Percentiles rank a stretch among this genome's conserved stretches.
Conservation (phyloP, 2,329 filamentous ascomycete species). For the Drechslera avenae region DNA sequence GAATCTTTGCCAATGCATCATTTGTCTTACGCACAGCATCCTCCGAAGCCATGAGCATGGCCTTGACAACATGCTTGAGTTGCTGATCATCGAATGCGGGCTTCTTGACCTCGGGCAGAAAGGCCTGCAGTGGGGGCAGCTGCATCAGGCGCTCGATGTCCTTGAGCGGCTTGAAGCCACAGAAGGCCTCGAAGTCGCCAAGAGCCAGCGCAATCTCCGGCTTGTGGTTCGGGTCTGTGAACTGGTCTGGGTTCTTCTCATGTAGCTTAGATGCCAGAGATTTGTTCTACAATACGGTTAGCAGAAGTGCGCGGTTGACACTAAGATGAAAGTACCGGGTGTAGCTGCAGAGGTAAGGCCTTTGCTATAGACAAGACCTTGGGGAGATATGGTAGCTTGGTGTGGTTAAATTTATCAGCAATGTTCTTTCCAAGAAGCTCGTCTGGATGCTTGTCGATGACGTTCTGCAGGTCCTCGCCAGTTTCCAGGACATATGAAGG, state of each 20-base stretch:
- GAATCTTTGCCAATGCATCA: conserved; percentile 56
- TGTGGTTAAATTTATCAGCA: conserved; percentile 63
- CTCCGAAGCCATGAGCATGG: conserved; percentile 61
- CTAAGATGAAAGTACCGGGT: conserved; percentile 55
- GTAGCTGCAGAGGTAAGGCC: conserved; percentile 74
- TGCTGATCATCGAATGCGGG: conserved; percentile 61
- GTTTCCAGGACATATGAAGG: conserved; percentile 68
- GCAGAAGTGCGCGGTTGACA: background rate
- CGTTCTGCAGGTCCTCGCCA: conserved; percentile 67
- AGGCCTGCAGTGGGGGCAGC: conserved; percentile 60
- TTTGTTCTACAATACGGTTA: conserved; percentile 57
- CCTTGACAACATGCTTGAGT: conserved; percentile 61
- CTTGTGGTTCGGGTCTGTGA: conserved; percentile 77
- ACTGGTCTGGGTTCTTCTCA: conserved; percentile 66
- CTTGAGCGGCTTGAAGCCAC: conserved; percentile 70
- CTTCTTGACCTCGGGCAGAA: conserved; percentile 54
- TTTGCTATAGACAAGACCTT: conserved; percentile 79
- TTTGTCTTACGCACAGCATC: conserved; percentile 60
- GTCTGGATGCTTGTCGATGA: conserved; percentile 66
- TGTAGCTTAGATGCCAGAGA: conserved; percentile 68
- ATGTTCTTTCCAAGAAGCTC: conserved; percentile 68
- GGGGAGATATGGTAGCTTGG: conserved; percentile 72
- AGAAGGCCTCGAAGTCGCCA: conserved; percentile 74
- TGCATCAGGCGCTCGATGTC: conserved; percentile 65
- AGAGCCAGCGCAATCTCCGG: conserved; percentile 78